phyloP scores from a whole-genome alignment of 2,329 filamentous ascomycete species.

The Phialophora tarda region DNA sequence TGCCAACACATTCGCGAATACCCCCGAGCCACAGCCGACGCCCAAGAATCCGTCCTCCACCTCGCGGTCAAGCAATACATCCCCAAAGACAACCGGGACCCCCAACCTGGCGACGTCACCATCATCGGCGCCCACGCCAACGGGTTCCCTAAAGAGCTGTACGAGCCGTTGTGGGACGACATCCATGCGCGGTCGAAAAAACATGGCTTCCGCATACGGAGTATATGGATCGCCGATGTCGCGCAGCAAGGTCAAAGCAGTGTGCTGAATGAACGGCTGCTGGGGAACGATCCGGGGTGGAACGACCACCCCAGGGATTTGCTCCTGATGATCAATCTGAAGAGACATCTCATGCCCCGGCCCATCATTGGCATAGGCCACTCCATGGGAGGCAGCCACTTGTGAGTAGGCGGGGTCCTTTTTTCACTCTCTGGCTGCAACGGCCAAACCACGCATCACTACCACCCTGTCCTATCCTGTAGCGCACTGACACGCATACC shows the following conservation, averaged over 20 bases:
- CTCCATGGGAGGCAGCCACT: slow-evolving; percentile 75
- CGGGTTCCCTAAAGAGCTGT: slow-evolving; percentile 67
- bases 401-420: slow-evolving; percentile 45
- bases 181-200: slow-evolving; percentile 61
- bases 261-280: slow-evolving; percentile 69
- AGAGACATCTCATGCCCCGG: slow-evolving; percentile 44
- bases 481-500: slow-evolving; percentile 14
- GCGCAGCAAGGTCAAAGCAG: slow-evolving; percentile 77
- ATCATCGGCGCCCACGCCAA: slow-evolving; percentile 62
- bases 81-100: slow-evolving; percentile 53
- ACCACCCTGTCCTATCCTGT: slow-evolving; percentile 34
- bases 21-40: slow-evolving; percentile 52
- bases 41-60: slow-evolving; percentile 57
- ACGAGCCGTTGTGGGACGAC: slow-evolving; percentile 85
- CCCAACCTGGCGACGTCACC: slow-evolving; percentile 56
- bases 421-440: background rate
- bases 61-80: slow-evolving; percentile 63
- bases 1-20: slow-evolving; percentile 60
- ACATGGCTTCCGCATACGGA: slow-evolving; percentile 67
- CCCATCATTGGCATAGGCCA: slow-evolving; percentile 86
- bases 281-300: slow-evolving; percentile 83
- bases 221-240: slow-evolving; percentile 82
- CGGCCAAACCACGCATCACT: background rate
- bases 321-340: slow-evolving; percentile 58
- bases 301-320: slow-evolving; percentile 79